Conservation (phyloP, 2,329 filamentous ascomycete genomes). For the Graphilbum fragrans region DNA sequence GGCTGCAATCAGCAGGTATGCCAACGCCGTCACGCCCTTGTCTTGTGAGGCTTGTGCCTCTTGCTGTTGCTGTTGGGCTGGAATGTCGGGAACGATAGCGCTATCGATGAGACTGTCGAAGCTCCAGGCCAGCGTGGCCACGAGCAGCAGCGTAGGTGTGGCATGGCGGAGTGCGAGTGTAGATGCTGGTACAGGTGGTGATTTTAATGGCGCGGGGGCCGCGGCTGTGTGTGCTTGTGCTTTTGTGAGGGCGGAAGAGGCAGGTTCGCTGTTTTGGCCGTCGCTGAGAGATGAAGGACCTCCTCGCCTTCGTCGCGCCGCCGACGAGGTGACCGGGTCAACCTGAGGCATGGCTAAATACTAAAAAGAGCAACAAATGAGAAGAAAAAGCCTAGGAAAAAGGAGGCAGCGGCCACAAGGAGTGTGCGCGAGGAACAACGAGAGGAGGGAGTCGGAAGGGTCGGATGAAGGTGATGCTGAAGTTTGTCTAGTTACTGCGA, state of each 20-base stretch:
- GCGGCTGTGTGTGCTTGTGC: neutral
- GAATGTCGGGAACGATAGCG: neutral
- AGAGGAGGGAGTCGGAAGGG: too few relatives aligned
- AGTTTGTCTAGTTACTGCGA: too few relatives aligned
- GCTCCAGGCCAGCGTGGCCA: constrained; percentile 13
- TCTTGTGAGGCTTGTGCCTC: constrained; percentile 2
- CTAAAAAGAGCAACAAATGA: neutral
- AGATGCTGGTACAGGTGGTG: constrained; percentile 1
- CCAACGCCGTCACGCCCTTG: constrained; percentile 15
- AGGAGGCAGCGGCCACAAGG: too few relatives aligned
- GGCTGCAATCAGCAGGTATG: constrained; percentile 17
- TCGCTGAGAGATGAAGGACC: neutral
- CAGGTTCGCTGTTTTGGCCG: constrained; percentile 11
- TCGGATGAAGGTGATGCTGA: too few relatives aligned
- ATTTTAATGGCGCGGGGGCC: neutral
- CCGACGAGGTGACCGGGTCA: constrained; percentile 20
- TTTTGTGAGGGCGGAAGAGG: neutral
- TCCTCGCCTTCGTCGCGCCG: neutral
- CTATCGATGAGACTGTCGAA: constrained; percentile 17
- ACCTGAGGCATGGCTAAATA: constrained; percentile 16
- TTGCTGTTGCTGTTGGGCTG: neutral
- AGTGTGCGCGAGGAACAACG: too few relatives aligned
- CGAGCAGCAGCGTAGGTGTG: constrained; percentile 16
- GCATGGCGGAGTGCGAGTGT: constrained; percentile 17
- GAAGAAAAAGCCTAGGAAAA: neutral